A percentile compares a stretch with the other conserved stretches of the same genome.
Conservation (phyloP, 2,329 filamentous ascomycete species). For the Sclerotiophoma versabilis region DNA sequence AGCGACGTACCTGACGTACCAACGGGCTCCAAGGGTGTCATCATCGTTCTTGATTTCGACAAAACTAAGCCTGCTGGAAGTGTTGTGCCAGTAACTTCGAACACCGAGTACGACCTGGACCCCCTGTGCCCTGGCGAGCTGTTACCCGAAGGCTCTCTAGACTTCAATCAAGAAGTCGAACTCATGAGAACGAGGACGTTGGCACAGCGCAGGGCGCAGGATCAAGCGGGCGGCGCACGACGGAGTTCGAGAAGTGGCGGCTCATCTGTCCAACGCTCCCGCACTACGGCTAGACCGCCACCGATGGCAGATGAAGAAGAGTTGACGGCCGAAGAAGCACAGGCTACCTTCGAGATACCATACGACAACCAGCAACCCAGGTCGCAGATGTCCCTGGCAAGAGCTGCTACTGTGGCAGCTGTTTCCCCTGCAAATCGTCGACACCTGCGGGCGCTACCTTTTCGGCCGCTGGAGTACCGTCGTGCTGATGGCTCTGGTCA, state of each 20-base stretch:
- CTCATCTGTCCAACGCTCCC: slow-evolving; percentile 38
- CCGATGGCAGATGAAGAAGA: slow-evolving; percentile 40
- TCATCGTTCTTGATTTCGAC: slow-evolving; percentile 51
- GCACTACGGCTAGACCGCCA: slow-evolving; percentile 35
- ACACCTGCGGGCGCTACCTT: slow-evolving; percentile 65
- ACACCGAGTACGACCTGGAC: slow-evolving; percentile 48
- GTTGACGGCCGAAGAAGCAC: slow-evolving; percentile 44
- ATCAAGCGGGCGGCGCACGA: slow-evolving; percentile 30
- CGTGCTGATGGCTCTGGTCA: slow-evolving; percentile 68
- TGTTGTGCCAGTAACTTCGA: slow-evolving; percentile 35
- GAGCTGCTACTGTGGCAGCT: slow-evolving; percentile 57
- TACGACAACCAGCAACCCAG: slow-evolving; percentile 51
- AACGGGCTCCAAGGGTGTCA: slow-evolving; percentile 45
- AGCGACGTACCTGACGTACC: slow-evolving; percentile 36
- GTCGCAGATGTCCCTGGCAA: slow-evolving; percentile 48
- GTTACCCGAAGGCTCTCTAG: slow-evolving; percentile 49
- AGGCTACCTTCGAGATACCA: slow-evolving; percentile 49
- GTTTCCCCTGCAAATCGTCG: slow-evolving; percentile 77
- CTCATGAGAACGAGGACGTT: slow-evolving; percentile 49
- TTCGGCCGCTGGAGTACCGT: slow-evolving; percentile 66
- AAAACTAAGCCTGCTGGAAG: slow-evolving; percentile 32
- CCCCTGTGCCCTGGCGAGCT: slow-evolving; percentile 47
- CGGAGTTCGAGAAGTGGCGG: slow-evolving; percentile 37
- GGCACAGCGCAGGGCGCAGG: slow-evolving; percentile 46
- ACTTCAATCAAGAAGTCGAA: slow-evolving; percentile 52